Base-by-base conservation (phyloP, 164 flowering plant species). In the Magnolia changhungtana region DNA sequence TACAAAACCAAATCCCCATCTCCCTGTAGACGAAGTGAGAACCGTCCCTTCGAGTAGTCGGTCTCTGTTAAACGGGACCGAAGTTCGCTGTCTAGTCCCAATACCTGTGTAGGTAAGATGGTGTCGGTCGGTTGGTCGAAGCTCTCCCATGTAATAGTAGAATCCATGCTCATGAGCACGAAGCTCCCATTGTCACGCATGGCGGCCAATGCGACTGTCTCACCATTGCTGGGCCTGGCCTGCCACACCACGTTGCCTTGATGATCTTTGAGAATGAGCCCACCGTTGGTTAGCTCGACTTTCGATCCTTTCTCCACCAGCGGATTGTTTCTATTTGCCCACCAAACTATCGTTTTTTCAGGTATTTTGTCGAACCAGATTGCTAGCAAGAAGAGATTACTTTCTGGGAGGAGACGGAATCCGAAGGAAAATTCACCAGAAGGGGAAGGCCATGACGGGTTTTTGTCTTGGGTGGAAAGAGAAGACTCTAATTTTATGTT, bases 161-260 rank as follows among this genome's bases (percentile, higher is more conserved):
- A 24, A 29, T 16, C 2, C 19, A 63, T 13, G 11, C 72, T 24
- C 5, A n/a, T 10, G 21, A 88, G 78, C 27, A 87, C 82, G 19
- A 87, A 79, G 75, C 85, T 85, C 19, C 90, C 90, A 1, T 75
- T 78, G 24, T 87, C 84, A 21, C 84, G 88, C 84, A 84, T 79
- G 70, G 86, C 77, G 8, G 85, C 90, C 29, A 76, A 73, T 65
- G 78, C 18, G 50, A 70, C 85, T 0, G 27, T 72, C 49, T 67
- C 11, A 4, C 69, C 45, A 18, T n/a, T 31, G 1, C 1, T 11
- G 5, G 45, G 4, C 45, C 27, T 37, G 69, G 29, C 21, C 50
- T 11, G 59, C 85, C 85, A 78, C 8, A 79, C 18, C 50, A 27
- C 16, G 1, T 37, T 37, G 27, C 77, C 77, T 23, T 20, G 45